These are phyloP conservation scores for Cladosporium oxysporum DNA, from an alignment of 2,329 filamentous ascomycete species.

Conservation along the genomic window DNA sequence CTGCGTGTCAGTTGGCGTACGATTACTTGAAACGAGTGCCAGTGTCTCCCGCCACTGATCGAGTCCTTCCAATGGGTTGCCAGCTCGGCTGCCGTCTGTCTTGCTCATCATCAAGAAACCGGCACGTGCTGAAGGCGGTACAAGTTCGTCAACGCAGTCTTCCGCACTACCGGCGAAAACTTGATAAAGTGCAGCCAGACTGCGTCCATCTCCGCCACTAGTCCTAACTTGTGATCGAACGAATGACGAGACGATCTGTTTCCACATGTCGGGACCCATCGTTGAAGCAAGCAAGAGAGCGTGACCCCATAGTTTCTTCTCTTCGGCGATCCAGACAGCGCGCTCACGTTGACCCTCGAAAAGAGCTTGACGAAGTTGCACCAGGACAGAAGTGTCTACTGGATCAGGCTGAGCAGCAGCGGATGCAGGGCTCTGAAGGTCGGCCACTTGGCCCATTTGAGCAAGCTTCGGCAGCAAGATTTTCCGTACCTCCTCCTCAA, in stretches of 20 bases:
- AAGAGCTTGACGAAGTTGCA: slow-evolving; percentile 71
- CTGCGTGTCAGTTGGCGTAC: slow-evolving; percentile 74
- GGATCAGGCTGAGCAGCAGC: slow-evolving; percentile 57
- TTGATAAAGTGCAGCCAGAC: slow-evolving; percentile 88
- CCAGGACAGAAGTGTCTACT: slow-evolving; percentile 68
- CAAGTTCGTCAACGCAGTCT: slow-evolving; percentile 92
- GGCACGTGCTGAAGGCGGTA: slow-evolving; percentile 86
- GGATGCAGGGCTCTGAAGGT: slow-evolving; percentile 38
- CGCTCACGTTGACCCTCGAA: slow-evolving; percentile 83
- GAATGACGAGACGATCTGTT: slow-evolving; percentile 92
- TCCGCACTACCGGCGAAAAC: slow-evolving; percentile 92
- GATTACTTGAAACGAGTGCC: slow-evolving; percentile 81
- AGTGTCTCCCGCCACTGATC: slow-evolving; percentile 95
- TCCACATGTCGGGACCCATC: slow-evolving; percentile 73
- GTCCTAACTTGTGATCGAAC: slow-evolving; percentile 91
- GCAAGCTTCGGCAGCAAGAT: slow-evolving; percentile 66
- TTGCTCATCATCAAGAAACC: slow-evolving; percentile 88
- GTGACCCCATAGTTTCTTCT: slow-evolving; percentile 93
- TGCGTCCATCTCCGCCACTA: slow-evolving; percentile 73
- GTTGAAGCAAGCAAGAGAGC: slow-evolving; percentile 89
- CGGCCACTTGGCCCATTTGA: slow-evolving; percentile 38
- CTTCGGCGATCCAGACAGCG: slow-evolving; percentile 89
- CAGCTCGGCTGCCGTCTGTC: slow-evolving; percentile 60
- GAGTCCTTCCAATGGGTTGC: slow-evolving; percentile 78
- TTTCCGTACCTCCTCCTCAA: slow-evolving; percentile 73